phyloP scores from a whole-genome alignment of 1,139 yeast genomes.

The Saccharomyces hybrid region DNA sequence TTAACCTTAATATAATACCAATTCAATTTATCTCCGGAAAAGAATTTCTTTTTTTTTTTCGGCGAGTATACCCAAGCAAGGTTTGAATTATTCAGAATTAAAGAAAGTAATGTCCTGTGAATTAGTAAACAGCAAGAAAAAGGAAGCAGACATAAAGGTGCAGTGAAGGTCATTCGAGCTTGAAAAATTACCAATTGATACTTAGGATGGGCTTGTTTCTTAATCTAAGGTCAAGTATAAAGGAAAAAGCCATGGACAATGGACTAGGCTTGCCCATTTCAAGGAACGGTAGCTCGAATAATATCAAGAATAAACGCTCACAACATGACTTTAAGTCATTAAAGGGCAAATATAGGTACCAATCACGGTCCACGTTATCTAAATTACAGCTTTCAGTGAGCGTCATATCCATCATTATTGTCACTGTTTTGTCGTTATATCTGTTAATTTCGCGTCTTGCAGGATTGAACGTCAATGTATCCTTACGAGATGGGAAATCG shows the following conservation, averaged over 20 bases:
- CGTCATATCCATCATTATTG: neutral
- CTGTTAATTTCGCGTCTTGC: neutral
- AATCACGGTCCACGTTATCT: neutral
- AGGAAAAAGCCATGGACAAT: neutral
- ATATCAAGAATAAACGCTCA: neutral
- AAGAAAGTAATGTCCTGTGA: neutral
- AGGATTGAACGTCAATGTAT: neutral
- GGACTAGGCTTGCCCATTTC: slow-evolving; percentile 1
- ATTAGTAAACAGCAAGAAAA: neutral
- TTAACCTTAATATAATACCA: neutral
- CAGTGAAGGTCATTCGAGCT: neutral
- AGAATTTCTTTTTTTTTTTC: neutral
- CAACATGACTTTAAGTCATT: neutral
- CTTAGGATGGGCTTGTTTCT: neutral
- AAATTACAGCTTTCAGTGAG: neutral
- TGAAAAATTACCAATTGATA: neutral
- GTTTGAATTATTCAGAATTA: neutral
- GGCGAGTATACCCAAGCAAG: neutral
- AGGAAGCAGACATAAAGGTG: neutral
- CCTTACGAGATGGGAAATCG: neutral
- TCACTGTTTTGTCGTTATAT: neutral
- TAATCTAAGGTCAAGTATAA: neutral
- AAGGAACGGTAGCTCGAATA: neutral
- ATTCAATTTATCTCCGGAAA: neutral
- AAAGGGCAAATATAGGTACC: neutral